Evolutionary conservation across 2,329 filamentous ascomycete genomes (phyloP), one percentile per base, ranked within the genome.

Genomic region (Penicillium sp.): DNA sequence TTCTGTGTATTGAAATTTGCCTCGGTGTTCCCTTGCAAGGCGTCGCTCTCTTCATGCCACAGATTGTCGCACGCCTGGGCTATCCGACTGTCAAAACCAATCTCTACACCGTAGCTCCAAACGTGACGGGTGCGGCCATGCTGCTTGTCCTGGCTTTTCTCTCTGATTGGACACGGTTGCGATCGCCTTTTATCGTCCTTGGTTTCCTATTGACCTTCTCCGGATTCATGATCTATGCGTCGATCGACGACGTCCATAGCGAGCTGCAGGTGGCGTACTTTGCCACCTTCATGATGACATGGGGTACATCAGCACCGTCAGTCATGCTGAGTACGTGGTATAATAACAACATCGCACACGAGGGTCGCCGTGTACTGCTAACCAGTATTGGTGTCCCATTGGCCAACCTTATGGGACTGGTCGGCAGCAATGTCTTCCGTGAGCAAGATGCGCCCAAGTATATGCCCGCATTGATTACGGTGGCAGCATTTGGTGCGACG

Each of bases 291-390:
- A 89, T 92, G 87, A 91, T 92, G 88, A 89, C 86, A 11, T 92
- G 88, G 86, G 90, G 90, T 16, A 91, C 88, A 0, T 88, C 86
- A 1, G 89, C 89, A 0, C 89, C 90, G 0, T 89, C 85, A 0
- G 89, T 92, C 9, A 78, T 93, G 13, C 78, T 75, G 9, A 77
- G 86, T 63, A 79, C 85, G 55, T 88, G 87, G 87, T 92, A 92
- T 76, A 93, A 91, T 76, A 93, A 93, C 78, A 93, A 93, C 70
- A 84, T 92, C 55, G 89, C 89, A 1, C 84, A 93, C 66, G 90
- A 93, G 73, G 87, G 88, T 56, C 84, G 86, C 37, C 86, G 90
- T 47, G 81, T 91, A 6, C 80, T 87, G 0, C 78, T 92, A 14
- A 92, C 89, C 0, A 87, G 85, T 27, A 82, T 92, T 19, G 88